A percentile compares a stretch with the other conserved stretches of the same genome.
Conservation (phyloP, 2,329 filamentous ascomycete species). For the Venturia nashicola region DNA sequence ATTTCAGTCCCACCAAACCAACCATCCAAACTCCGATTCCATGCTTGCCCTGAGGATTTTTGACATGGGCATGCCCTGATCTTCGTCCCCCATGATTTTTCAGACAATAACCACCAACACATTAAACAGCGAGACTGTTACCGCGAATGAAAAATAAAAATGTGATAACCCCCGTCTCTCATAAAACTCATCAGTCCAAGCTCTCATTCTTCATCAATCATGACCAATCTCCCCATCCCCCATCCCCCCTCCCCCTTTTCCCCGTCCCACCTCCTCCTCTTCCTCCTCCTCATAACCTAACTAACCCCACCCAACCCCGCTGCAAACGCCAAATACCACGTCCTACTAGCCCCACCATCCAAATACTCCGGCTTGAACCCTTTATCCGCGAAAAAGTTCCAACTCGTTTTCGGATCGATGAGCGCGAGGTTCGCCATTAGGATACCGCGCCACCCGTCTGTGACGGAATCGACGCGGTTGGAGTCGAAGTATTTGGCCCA, state of each 20-base stretch:
- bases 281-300: background rate
- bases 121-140: no score
- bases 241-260: background rate
- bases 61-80: no score
- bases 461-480: constrained; percentile 41
- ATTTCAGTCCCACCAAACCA: no score
- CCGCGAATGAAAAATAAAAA: no score
- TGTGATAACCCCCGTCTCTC: no score
- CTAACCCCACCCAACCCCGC: constrained; percentile 38
- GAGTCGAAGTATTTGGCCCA: constrained; percentile 69
- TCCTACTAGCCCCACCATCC: constrained; percentile 71
- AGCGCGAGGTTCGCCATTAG: constrained; percentile 73
- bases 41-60: no score
- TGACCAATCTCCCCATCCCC: no score
- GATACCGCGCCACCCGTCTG: constrained; percentile 75
- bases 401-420: constrained; percentile 57
- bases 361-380: constrained; percentile 57
- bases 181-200: no score
- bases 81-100: no score
- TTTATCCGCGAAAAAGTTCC: constrained; percentile 57
- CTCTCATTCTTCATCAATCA: no score
- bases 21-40: no score
- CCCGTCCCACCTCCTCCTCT: background rate
- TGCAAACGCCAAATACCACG: constrained; percentile 73
- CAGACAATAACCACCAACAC: no score